Conservation (phyloP, 768 basidiomycete genomes). For the Trametes maxima region DNA sequence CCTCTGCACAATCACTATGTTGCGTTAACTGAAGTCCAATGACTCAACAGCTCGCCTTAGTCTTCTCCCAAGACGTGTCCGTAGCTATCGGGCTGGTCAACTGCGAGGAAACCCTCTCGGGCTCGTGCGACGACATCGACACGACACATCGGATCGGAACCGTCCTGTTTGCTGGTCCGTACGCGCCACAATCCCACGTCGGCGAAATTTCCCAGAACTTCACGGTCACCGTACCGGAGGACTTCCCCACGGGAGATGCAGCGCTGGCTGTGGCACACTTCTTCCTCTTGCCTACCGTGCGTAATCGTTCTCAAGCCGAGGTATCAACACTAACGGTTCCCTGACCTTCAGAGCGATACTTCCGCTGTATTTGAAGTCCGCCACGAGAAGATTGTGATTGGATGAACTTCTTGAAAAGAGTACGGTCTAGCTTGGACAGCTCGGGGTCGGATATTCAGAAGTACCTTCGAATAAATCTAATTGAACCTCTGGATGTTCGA, state of each 20-base stretch:
- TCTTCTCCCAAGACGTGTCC: constrained; percentile 36
- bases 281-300: neutral
- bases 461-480: no score
- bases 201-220: constrained; percentile 2
- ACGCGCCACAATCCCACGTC: constrained; percentile 24
- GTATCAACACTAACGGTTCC: neutral
- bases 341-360: no score
- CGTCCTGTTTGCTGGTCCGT: constrained; percentile 34
- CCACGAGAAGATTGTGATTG: no score
- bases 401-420: no score
- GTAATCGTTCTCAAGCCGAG: neutral
- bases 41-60: constrained; percentile 29
- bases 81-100: constrained; percentile 36
- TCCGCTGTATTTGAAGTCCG: no score
- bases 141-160: constrained; percentile 27
- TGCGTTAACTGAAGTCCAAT: neutral
- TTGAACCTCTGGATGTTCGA: no score
- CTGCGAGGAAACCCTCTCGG: constrained; percentile 17
- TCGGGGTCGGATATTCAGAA: no score
- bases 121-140: constrained; percentile 24
- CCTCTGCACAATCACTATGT: neutral
- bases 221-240: neutral
- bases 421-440: no score
- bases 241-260: neutral
- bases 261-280: constrained; percentile 4